A percentile compares a stretch with the other conserved stretches of the same genome.
These are phyloP conservation scores for Backusella tuberculispora DNA, from an alignment of 192 early-diverging fungal species.

Conservation along the genomic window DNA sequence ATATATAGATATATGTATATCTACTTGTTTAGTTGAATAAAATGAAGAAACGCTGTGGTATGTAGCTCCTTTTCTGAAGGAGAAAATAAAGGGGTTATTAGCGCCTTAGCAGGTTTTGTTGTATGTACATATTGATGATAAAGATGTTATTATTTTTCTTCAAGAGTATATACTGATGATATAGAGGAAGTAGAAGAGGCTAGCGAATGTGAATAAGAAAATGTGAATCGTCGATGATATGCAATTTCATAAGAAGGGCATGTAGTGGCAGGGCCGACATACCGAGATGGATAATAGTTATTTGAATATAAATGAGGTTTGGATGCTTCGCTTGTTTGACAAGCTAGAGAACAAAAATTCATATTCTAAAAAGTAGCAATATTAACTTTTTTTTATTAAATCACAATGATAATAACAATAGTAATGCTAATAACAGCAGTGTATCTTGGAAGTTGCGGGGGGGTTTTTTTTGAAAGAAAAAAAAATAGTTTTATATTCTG, in stretches of 20 bases:
- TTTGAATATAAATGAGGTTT: conserved; percentile 11
- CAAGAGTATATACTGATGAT: not conserved
- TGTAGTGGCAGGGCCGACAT: not conserved
- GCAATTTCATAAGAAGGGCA: not conserved
- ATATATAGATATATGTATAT: not conserved
- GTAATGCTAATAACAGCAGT: not conserved
- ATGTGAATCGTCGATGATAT: conserved; percentile 7
- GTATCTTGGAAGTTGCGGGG: no score
- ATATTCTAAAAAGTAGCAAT: not conserved
- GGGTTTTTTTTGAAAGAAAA: no score
- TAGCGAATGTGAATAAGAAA: not conserved
- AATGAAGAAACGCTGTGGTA: not conserved
- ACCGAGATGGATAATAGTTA: conserved; percentile 13
- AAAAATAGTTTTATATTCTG: not conserved
- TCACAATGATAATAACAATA: not conserved
- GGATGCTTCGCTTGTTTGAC: conserved; percentile 18
- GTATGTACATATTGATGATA: not conserved
- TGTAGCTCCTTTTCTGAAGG: conserved; percentile 8
- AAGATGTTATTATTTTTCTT: not conserved
- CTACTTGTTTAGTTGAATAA: not conserved
- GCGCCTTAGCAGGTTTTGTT: not conserved
- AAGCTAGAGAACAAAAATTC: conserved; percentile 3
- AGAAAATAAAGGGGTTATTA: conserved; percentile 2
- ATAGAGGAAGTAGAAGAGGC: conserved; percentile 5
- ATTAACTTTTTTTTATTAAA: not conserved